These are phyloP conservation scores for Trichosanthes cucumerina DNA, from an alignment of 306 rosid species.

Conservation along the genomic window DNA sequence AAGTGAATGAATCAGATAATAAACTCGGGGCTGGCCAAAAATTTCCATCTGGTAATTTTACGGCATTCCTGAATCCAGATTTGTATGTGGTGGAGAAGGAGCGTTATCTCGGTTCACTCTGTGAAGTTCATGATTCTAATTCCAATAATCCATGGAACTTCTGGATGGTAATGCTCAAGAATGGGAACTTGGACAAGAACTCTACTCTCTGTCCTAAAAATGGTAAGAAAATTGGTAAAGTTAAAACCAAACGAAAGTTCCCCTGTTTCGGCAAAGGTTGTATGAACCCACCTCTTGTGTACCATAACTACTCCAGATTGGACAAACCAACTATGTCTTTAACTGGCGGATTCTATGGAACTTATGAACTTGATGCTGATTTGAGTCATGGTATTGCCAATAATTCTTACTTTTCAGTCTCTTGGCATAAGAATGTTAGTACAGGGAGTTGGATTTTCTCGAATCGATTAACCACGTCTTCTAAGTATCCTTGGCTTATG, in stretches of 20 bases:
- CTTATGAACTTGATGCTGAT: slow-evolving; percentile 46
- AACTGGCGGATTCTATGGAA: slow-evolving; percentile 41
- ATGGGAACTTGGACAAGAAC: slow-evolving; percentile 43
- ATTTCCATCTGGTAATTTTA: not conserved
- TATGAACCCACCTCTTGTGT: slow-evolving; percentile 54
- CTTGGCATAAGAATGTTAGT: slow-evolving; percentile 36
- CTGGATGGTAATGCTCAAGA: slow-evolving; percentile 61
- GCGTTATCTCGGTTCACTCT: slow-evolving; percentile 32
- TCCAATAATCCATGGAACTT: slow-evolving; percentile 35
- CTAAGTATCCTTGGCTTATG: slow-evolving; percentile 53
- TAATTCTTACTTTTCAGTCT: slow-evolving; percentile 35
- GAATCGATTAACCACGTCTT: slow-evolving; percentile 27
- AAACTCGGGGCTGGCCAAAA: not conserved
- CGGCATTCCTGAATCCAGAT: slow-evolving; percentile 15
- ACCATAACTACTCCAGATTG: slow-evolving; percentile 32
- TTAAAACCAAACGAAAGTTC: slow-evolving; percentile 27
- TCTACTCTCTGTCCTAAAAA: slow-evolving; percentile 45
- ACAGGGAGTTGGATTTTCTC: slow-evolving; percentile 49
- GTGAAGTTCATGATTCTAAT: slow-evolving; percentile 23
- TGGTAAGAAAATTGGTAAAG: slow-evolving; percentile 25
- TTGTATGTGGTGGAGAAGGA: slow-evolving; percentile 41
- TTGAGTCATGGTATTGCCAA: slow-evolving; percentile 21
- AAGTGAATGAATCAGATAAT: not conserved
- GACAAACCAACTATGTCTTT: slow-evolving; percentile 11
- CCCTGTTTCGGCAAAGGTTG: slow-evolving; percentile 56